These are phyloP conservation scores for Cordyceps sp. DNA, from an alignment of 2,329 filamentous ascomycete species.

Conservation along the genomic window DNA sequence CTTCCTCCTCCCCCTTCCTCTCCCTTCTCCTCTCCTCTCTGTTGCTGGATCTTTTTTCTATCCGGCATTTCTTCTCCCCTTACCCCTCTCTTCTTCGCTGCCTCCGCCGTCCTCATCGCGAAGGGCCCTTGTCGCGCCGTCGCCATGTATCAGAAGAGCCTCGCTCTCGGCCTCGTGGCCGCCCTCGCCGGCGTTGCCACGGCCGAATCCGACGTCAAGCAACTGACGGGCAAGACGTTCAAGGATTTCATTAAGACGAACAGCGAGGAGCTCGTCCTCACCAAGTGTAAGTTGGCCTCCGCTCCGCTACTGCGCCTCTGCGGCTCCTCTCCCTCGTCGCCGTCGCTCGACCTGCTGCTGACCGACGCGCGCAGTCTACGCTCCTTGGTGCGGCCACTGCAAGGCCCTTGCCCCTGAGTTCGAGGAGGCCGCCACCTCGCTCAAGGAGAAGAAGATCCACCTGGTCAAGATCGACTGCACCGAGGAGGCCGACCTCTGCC, in stretches of 20 bases:
- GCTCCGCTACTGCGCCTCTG: no score
- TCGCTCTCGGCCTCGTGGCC: slow-evolving; percentile 36
- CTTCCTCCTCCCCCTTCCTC: background rate
- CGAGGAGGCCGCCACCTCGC: slow-evolving; percentile 66
- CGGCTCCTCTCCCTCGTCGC: background rate
- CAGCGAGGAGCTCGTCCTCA: slow-evolving; percentile 78
- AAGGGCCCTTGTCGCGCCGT: slow-evolving; percentile 3
- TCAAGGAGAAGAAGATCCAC: slow-evolving; percentile 79
- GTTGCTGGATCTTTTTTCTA: background rate
- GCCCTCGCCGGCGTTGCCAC: slow-evolving; percentile 40
- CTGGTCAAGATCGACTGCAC: slow-evolving; percentile 90
- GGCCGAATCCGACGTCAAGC: slow-evolving; percentile 64
- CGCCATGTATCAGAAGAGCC: slow-evolving; percentile 31
- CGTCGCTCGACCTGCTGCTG: background rate
- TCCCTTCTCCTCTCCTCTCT: background rate
- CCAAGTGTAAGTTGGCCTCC: slow-evolving; percentile 80
- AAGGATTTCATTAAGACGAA: slow-evolving; percentile 71
- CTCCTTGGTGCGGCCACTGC: slow-evolving; percentile 96
- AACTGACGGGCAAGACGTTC: slow-evolving; percentile 77
- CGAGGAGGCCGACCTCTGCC: slow-evolving; percentile 81
- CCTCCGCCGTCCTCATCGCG: no score
- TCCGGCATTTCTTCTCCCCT: no score
- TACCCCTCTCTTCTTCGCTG: no score
- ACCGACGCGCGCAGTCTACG: slow-evolving; percentile 51
- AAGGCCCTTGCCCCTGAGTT: slow-evolving; percentile 93